Evolutionary conservation across 768 basidiomycete species (phyloP), one percentile per base, ranked within the genome.

Genomic region (Calocera viscosa): DNA sequence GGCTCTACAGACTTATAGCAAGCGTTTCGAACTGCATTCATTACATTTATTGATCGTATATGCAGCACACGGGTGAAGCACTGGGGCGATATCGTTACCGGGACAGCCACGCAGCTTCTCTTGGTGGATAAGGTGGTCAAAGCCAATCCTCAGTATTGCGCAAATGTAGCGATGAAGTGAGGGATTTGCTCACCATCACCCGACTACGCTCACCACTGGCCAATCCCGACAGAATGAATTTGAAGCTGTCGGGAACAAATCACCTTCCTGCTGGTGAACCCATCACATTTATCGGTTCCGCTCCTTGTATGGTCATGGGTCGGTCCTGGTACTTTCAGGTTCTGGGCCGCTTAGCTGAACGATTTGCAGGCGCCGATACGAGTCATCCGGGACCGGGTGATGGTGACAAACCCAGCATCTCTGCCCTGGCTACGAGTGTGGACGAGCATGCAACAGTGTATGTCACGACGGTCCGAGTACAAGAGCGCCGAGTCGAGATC

Each of bases 101-200:
- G 53, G 2, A 32, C 30, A 19, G 26, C 53, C 7, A 60, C 53
- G 11, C 53, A 60, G 53, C 53, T 28, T 22, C 14, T 60, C 10
- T 5, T 11, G 22, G 14, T 60, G 24, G 53, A 60, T 19, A 60
- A 60, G 22, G 53, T 60, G 5, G 14, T 32, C 7, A 26, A 22
- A 19, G 26, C 53, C 11, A 60, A 60, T 32, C 11, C 14, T 12
- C 53, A 60, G 30, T 60, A 60, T 30, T 60, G 53, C 30, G 53
- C 53, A 19, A 60, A 60, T 60, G 53, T 60, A 11, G 53, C 53
- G 14, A 60, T 60, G 53, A 60, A 60, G 53, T 60, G 19, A 24
- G 43, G n/a, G n/a, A n/a, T n/a, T n/a, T n/a, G n/a, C 24, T 12
- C 53, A 22, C 7, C 22, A 5, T n/a, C n/a, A n/a, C n/a, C n/a